Evolutionary conservation across 2,329 filamentous ascomycete genomes (phyloP).

Genomic region (Huntiella abstrusa): DNA sequence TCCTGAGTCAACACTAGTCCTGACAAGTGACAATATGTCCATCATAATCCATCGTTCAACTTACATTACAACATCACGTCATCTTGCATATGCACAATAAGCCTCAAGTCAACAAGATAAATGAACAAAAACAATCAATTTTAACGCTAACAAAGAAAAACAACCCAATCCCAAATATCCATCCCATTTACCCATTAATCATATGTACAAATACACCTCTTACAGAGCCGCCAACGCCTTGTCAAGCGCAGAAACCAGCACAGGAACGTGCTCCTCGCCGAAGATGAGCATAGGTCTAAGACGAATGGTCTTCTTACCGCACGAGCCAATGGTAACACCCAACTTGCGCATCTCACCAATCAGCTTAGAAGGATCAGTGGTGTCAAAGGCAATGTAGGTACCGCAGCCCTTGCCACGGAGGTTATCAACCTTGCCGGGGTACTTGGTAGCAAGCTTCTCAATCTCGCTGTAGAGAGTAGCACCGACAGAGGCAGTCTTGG

Average conservation of each 20-base stretch:
- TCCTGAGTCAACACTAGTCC: no score
- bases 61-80: no score
- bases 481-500: constrained; percentile 52
- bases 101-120: not conserved
- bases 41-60: no score
- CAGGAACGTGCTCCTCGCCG: constrained; percentile 42
- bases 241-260: constrained; percentile 7
- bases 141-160: not conserved
- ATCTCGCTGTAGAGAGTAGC: constrained; percentile 49
- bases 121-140: not conserved
- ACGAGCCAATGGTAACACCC: constrained; percentile 64
- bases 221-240: constrained; percentile 9
- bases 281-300: constrained; percentile 70
- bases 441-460: constrained; percentile 41
- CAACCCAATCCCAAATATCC: not conserved
- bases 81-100: no score
- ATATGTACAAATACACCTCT: not conserved
- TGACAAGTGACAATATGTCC: no score
- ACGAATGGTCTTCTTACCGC: constrained; percentile 48
- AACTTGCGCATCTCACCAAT: constrained; percentile 50
- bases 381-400: constrained; percentile 69
- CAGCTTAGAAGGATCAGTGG: constrained; percentile 47
- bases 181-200: not conserved
- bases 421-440: constrained; percentile 52
- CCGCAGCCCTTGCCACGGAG: constrained; percentile 48